phyloP scores from a whole-genome alignment of 2,329 filamentous ascomycete species.

The Ceratocystis diversiconidia region DNA sequence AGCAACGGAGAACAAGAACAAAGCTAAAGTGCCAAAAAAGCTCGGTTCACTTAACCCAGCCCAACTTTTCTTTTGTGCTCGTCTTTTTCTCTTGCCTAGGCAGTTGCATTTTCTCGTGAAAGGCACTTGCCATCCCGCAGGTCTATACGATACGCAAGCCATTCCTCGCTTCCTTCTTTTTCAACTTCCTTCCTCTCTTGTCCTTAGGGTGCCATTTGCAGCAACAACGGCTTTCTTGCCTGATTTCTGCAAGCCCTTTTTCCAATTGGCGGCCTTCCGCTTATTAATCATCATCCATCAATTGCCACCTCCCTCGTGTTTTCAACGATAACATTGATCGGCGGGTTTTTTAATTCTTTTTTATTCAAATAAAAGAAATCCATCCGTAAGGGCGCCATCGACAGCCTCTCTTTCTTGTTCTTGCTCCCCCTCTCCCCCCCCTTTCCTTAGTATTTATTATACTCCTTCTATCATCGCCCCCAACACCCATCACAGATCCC shows the following conservation, averaged over 20 bases:
- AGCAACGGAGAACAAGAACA: neutral
- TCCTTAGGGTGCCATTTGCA: no score
- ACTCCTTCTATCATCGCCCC: neutral
- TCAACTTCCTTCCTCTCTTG: neutral
- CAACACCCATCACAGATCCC: neutral
- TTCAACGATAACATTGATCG: neutral
- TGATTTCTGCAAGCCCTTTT: no score
- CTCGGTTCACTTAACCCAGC: neutral
- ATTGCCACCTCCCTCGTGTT: neutral
- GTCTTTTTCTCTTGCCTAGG: neutral
- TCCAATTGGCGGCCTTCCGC: neutral
- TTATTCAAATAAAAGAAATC: neutral
- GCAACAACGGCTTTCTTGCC: no score
- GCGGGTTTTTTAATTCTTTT: neutral
- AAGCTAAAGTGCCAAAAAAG: neutral
- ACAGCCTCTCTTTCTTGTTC: neutral
- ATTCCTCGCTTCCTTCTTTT: neutral
- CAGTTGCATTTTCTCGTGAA: constrained; percentile 2
- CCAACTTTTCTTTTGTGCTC: neutral
- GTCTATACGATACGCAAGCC: neutral
- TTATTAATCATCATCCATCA: constrained; percentile 2
- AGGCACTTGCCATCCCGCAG: neutral
- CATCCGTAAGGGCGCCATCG: neutral
- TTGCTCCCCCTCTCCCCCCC: neutral
- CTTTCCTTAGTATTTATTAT: neutral